Percentiles rank a stretch among this genome's conserved stretches.
phyloP scores from a whole-genome alignment of 306 rosid species.

The Casuarina equisetifolia region DNA sequence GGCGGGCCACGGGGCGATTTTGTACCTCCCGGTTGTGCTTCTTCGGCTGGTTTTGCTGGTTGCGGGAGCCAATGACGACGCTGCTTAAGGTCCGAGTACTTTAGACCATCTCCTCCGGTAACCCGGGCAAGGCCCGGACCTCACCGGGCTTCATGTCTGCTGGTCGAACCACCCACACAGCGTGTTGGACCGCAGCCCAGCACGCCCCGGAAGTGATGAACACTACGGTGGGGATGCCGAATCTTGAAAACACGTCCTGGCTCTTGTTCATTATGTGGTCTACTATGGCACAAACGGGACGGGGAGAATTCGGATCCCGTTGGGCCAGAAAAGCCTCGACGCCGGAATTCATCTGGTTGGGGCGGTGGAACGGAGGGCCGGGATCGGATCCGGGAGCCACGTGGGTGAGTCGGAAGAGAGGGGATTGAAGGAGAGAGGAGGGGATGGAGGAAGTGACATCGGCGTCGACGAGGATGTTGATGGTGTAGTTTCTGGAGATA shows the following conservation, averaged over 20 bases:
- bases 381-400: conserved; percentile 29
- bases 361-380: not conserved
- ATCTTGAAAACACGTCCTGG: conserved; percentile 34
- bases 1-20: conserved; percentile 39
- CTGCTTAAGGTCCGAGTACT: conserved; percentile 36
- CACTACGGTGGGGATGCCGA: conserved; percentile 41
- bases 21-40: not conserved
- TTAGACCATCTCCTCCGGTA: conserved; percentile 56
- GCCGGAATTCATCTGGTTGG: conserved; percentile 15
- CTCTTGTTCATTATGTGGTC: conserved; percentile 61
- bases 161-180: conserved; percentile 48
- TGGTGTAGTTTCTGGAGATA: conserved; percentile 41
- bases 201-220: conserved; percentile 71
- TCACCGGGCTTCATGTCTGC: conserved; percentile 43
- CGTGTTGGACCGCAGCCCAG: conserved; percentile 54
- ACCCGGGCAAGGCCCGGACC: conserved; percentile 44
- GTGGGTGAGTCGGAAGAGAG: conserved; percentile 38
- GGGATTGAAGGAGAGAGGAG: conserved; percentile 42
- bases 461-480: conserved; percentile 46
- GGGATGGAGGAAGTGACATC: conserved; percentile 50
- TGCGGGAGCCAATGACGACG: conserved; percentile 18
- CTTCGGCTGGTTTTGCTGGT: not conserved
- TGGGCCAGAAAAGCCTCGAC: conserved; percentile 28
- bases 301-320: conserved; percentile 7
- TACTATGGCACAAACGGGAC: conserved; percentile 55